A percentile compares a stretch with the other conserved stretches of the same genome.
Evolutionary conservation across 805 yeast species (phyloP).

Genomic region (Metschnikowia peoriensis): DNA sequence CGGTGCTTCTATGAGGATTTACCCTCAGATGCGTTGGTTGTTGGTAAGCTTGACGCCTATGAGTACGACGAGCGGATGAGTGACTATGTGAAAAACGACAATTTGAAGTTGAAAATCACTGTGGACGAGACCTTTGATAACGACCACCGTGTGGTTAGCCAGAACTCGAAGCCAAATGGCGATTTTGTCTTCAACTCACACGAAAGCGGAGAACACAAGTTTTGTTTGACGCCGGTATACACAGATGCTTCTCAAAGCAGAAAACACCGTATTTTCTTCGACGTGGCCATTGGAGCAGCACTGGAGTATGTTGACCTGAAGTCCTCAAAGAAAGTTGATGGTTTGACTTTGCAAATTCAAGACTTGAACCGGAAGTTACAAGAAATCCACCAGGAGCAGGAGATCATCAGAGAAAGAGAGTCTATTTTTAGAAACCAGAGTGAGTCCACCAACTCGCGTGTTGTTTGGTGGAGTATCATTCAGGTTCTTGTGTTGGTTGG

Average conservation of each 20-base stretch:
- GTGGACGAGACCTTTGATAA: slow-evolving; percentile 64
- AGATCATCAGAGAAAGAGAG: slow-evolving; percentile 71
- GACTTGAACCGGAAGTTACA: slow-evolving; percentile 56
- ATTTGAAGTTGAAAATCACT: slow-evolving; percentile 55
- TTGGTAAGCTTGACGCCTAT: slow-evolving; percentile 69
- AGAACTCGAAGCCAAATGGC: slow-evolving; percentile 57
- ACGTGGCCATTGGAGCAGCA: slow-evolving; percentile 66
- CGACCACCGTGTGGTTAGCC: slow-evolving; percentile 73
- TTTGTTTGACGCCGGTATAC: slow-evolving; percentile 64
- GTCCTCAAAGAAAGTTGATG: slow-evolving; percentile 52
- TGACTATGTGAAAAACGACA: slow-evolving; percentile 51
- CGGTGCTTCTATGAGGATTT: slow-evolving; percentile 85
- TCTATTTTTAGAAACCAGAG: slow-evolving; percentile 72
- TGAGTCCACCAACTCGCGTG: slow-evolving; percentile 72
- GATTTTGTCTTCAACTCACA: slow-evolving; percentile 79
- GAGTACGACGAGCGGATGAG: slow-evolving; percentile 50
- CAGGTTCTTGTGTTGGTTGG: slow-evolving; percentile 66
- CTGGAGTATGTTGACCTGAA: slow-evolving; percentile 60
- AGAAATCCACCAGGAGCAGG: slow-evolving; percentile 64
- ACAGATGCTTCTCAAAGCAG: slow-evolving; percentile 68
- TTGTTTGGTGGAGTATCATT: slow-evolving; percentile 68
- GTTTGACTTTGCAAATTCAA: slow-evolving; percentile 53
- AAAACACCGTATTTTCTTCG: slow-evolving; percentile 68
- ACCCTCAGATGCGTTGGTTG: slow-evolving; percentile 73
- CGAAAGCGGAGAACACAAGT: slow-evolving; percentile 80